These are phyloP conservation scores for Microthyrium microscopicum DNA, from an alignment of 2,329 filamentous ascomycete species.

Conservation along the genomic window DNA sequence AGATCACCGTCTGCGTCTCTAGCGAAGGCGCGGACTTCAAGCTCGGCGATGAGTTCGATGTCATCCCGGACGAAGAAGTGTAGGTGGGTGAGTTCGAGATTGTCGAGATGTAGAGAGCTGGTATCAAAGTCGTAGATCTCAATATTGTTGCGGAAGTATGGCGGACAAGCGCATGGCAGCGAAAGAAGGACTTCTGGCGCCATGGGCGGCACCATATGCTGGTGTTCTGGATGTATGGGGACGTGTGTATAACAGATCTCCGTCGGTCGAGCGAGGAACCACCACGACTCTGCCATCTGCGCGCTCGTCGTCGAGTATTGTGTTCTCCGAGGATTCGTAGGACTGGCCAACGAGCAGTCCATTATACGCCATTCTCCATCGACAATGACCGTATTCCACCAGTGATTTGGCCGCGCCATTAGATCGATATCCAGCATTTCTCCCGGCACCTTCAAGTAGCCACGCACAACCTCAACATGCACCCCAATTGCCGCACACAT, in stretches of 20 bases:
- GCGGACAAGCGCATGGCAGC: conserved; percentile 68
- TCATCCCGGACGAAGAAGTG: conserved; percentile 77
- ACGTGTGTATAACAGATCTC: conserved; percentile 95
- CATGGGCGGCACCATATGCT: conserved; percentile 82
- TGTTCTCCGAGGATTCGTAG: conserved; percentile 67
- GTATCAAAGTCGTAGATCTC: conserved; percentile 86
- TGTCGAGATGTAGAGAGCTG: conserved; percentile 67
- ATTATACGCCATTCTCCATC: conserved; percentile 95
- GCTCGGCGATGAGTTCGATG: conserved; percentile 81
- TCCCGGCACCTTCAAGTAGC: conserved; percentile 80
- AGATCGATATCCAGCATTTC: conserved; percentile 55
- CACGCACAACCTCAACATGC: conserved; percentile 70
- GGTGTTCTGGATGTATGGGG: conserved; percentile 69
- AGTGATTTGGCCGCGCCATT: conserved; percentile 82
- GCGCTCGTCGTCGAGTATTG: conserved; percentile 59
- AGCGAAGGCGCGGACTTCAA: conserved; percentile 67
- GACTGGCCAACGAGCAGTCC: conserved; percentile 81
- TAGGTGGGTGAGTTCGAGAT: conserved; percentile 83
- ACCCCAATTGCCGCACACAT: conserved; percentile 89
- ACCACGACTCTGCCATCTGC: conserved; percentile 68
- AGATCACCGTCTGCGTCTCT: conserved; percentile 77
- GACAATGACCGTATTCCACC: conserved; percentile 89
- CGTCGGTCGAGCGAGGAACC: conserved; percentile 76
- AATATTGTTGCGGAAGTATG: conserved; percentile 69
- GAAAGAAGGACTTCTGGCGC: conserved; percentile 74